Evolutionary conservation across 257 asterid species (phyloP), one percentile per base, ranked within the genome.

Genomic region (Agastache rugosa): DNA sequence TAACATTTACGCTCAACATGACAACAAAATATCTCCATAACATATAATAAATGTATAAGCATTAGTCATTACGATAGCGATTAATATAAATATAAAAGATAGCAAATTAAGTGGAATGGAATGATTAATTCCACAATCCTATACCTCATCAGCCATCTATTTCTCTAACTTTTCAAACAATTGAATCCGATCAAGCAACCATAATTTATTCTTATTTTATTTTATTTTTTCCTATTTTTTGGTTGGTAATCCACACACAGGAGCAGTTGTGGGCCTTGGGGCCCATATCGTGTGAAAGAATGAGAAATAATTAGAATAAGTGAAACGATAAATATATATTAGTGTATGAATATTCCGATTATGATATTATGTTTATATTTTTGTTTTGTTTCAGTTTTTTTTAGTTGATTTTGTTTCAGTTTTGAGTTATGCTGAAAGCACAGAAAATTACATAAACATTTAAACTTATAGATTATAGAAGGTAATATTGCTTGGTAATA

Each of bases 121-220:
- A 17, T 35, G 59, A 48, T 34, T 48, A 16, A 6, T 41, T 55
- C 60, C 47, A 72, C 25, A 29, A 22, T 15, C 73, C 16, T 17
- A 11, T n/a, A 47, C 50, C 15, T 22, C 12, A 37, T 53, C 62
- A 42, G 3, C 63, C 67, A 39, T 71, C 68, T 15, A 63, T 44
- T 25, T 53, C 45, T 41, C 42, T 48, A 45, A 56, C 70, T 45
- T 68, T 17, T 19, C 42, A 19, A 6, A 1, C 20, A 51, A 48
- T 65, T 53, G 20, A 74, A 69, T 47, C 29, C 29, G 29, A 62
- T 39, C 9, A 20, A 62, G 47, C 77, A 10, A 53, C 31, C 37
- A 11, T 31, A 16, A 67, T 19, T 27, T 16, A 31, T 16, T 56
- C 5, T 10, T 11, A 6, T 35, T 53, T 39, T 39, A 8, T 8